phyloP scores from a whole-genome alignment of 306 rosid species.

The Fagus sylvatica region DNA sequence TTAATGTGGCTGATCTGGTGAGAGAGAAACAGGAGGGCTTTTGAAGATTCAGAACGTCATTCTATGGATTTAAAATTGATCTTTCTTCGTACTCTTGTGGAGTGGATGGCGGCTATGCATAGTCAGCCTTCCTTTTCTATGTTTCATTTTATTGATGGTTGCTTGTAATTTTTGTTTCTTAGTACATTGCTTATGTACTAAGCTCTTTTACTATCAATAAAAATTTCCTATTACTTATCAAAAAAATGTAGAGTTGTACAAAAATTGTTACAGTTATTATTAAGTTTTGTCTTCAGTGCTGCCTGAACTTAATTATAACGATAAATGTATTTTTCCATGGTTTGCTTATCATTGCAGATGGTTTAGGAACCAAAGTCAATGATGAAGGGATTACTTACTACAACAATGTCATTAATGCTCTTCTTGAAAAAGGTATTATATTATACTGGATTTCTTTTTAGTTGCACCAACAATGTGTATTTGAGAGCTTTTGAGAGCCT shows the following conservation, averaged over 20 bases:
- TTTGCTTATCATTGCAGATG: conserved; percentile 57
- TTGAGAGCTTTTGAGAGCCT: conserved; percentile 30
- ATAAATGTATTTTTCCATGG: conserved; percentile 3
- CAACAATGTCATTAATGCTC: conserved; percentile 77
- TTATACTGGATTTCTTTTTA: conserved; percentile 9
- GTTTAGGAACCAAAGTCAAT: conserved; percentile 83
- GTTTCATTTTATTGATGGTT: too few species aligned
- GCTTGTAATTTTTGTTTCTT: too few species aligned
- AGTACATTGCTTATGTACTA: too few species aligned
- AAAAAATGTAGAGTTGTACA: not conserved
- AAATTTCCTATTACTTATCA: too few species aligned
- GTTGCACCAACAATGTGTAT: conserved; percentile 15
- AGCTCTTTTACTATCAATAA: too few species aligned
- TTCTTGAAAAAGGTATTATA: conserved; percentile 73
- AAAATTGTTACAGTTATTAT: not conserved
- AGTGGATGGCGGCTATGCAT: too few species aligned
- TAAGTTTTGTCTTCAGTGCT: conserved; percentile 4
- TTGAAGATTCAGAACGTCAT: too few species aligned
- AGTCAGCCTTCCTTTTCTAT: too few species aligned
- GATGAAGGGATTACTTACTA: conserved; percentile 77
- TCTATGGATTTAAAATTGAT: too few species aligned
- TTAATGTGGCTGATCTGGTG: too few species aligned
- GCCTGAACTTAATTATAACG: conserved; percentile 3
- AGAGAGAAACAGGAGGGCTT: too few species aligned
- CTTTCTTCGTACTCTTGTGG: too few species aligned